Evolutionary conservation across 2,329 filamentous ascomycete species (phyloP), one percentile per base, ranked within the genome.

Genomic region (Aureobasidium sp.): DNA sequence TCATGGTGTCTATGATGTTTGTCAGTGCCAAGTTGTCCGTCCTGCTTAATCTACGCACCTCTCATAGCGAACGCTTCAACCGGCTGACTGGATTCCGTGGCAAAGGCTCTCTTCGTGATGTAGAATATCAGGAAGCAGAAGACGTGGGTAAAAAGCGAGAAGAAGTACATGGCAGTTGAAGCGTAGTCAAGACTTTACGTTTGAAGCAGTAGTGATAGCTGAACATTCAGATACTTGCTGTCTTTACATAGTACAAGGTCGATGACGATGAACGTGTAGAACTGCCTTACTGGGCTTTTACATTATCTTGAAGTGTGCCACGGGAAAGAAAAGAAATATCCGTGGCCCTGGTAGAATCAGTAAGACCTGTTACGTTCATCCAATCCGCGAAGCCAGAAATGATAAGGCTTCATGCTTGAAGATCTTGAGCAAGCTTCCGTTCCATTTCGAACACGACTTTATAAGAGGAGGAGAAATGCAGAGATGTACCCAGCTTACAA

Each of bases 71-170:
- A 11, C 22, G 30, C n/a, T 12, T 22, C 24, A 39, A 6, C 30
- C n/a, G 34, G 8, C 3, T 11, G 19, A 21, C 29, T 27, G 3
- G 32, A n/a, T 5, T 51, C 37, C 8, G 7, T 12, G 2, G 40
- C 51, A 16, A 53, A 12, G 12, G 34, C 51, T 19, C 34, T 37
- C 25, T 30, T 53, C 5, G 51, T 47, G 17, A 47, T 30, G 30
- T 47, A 6, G 14, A 53, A 39, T 11, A 53, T 53, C 7, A 53
- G 41, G 2, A 44, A 44, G 25, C 51, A 53, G 24, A 53, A 53
- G 16, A 53, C 51, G 19, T 53, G 51, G 1, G 51, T 45, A 11
- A 53, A 53, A 0, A 53, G 25, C 8, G 51, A 32, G 10, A 53
- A 25, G 41, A 53, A 53, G n/a, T 47, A 53, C 51, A 53, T 47